These are phyloP conservation scores for Tolypocladium sp. DNA, from an alignment of 2,329 filamentous ascomycete species.

Conservation along the genomic window DNA sequence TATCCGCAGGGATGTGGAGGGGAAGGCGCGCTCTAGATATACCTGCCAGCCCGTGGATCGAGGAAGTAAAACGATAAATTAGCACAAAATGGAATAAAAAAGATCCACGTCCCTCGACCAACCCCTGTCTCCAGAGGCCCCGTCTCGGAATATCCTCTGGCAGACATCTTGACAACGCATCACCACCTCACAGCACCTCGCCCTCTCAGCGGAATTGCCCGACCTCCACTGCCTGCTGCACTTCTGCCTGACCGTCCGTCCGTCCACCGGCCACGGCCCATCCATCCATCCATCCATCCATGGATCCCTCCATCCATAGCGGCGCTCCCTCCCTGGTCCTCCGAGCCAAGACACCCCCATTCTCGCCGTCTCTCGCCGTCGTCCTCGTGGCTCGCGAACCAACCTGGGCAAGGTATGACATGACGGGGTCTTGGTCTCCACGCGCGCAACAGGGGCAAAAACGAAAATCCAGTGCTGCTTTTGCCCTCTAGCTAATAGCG, in stretches of 20 bases:
- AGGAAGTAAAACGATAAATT: neutral
- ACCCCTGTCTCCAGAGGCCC: neutral
- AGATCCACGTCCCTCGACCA: neutral
- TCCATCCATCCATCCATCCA: constrained; percentile 12
- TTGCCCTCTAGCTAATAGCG: constrained; percentile 17
- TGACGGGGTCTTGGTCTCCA: neutral
- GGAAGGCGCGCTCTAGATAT: neutral
- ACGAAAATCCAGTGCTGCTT: constrained; percentile 14
- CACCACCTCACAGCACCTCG: constrained; percentile 16
- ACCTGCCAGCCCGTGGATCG: neutral
- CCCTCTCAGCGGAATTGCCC: constrained; percentile 9
- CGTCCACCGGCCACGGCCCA: constrained; percentile 1
- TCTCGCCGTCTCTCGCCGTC: neutral
- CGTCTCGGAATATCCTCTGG: constrained; percentile 21
- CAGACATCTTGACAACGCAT: constrained; percentile 41
- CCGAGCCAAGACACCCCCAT: constrained; percentile 2
- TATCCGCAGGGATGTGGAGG: neutral
- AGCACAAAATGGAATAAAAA: neutral
- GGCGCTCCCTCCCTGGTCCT: neutral
- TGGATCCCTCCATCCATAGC: neutral
- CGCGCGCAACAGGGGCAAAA: constrained; percentile 2
- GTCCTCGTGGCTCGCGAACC: neutral
- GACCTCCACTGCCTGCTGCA: constrained; percentile 15
- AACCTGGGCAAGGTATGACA: neutral
- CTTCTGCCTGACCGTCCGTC: constrained; percentile 6